phyloP scores from a whole-genome alignment of 306 rosid species.

The Hippophae gyantsensis region DNA sequence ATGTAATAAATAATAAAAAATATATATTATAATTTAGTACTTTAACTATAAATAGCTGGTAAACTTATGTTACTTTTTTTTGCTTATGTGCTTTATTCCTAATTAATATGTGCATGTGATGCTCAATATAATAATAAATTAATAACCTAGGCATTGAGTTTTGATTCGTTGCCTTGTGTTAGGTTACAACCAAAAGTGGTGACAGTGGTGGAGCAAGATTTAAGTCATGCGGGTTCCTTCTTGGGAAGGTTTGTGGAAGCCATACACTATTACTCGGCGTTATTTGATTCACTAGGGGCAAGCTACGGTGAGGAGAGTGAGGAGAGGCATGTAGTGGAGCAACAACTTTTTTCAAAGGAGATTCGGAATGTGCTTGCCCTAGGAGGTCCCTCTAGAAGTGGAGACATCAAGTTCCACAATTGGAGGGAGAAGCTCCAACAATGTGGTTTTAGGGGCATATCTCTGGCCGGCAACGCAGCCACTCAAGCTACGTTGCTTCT shows the following conservation, averaged over 20 bases:
- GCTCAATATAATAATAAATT: not conserved
- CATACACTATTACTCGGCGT: constrained; percentile 92
- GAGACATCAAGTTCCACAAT: constrained; percentile 77
- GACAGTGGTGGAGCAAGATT: constrained; percentile 94
- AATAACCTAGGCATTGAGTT: not conserved
- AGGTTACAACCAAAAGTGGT: constrained; percentile 94
- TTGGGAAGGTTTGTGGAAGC: constrained; percentile 96
- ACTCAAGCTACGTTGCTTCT: constrained; percentile 81
- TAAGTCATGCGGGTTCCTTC: constrained; percentile 85
- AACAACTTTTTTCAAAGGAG: constrained; percentile 80
- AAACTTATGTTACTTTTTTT: no score
- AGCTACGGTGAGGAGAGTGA: constrained; percentile 97
- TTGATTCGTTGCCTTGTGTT: constrained; percentile 1
- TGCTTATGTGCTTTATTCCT: no score
- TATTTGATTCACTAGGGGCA: constrained; percentile 82
- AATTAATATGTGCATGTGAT: no score
- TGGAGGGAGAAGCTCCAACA: constrained; percentile 94
- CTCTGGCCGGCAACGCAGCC: constrained; percentile 94
- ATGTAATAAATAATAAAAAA: no score
- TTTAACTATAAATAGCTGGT: no score
- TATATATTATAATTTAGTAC: no score
- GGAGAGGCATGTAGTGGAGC: constrained; percentile 94
- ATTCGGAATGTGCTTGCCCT: constrained; percentile 81
- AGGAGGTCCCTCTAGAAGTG: constrained; percentile 84
- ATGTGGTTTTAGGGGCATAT: constrained; percentile 70